phyloP scores from a whole-genome alignment of 2,329 filamentous ascomycete genomes.

The Cadophora sp. region DNA sequence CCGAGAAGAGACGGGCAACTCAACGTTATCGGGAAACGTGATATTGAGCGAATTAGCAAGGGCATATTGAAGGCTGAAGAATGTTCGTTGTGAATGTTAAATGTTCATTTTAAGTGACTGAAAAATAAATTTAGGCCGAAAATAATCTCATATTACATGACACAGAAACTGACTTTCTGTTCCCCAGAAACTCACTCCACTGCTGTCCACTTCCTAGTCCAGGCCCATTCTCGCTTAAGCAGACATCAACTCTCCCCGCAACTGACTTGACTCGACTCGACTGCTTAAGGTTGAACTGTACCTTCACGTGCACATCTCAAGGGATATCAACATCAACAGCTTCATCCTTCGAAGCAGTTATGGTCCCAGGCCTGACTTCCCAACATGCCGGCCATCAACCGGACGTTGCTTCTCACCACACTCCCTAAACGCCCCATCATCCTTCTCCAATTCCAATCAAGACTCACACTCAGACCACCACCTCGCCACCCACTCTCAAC shows the following conservation, averaged over 20 bases:
- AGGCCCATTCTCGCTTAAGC: slow-evolving; percentile 17
- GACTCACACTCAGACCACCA: slow-evolving; percentile 13
- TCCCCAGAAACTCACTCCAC: slow-evolving; percentile 19
- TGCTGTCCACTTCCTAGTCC: slow-evolving; percentile 1
- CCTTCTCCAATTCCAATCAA: not conserved
- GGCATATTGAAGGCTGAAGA: too few relatives aligned
- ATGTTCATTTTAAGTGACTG: too few relatives aligned
- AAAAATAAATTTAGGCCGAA: too few relatives aligned
- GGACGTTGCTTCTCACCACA: slow-evolving; percentile 26
- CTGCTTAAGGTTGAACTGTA: not conserved
- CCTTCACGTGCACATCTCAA: slow-evolving; percentile 18
- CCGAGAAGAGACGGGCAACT: slow-evolving; percentile 16
- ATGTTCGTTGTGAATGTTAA: too few relatives aligned
- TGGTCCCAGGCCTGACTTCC: slow-evolving; percentile 23
- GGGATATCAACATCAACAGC: slow-evolving; percentile 7
- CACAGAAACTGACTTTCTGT: slow-evolving; percentile 12
- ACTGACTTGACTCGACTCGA: not conserved
- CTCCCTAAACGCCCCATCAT: slow-evolving; percentile 1
- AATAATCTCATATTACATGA: too few relatives aligned
- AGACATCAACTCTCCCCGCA: slow-evolving; percentile 21
- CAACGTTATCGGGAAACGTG: slow-evolving; percentile 30
- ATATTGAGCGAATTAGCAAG: not conserved
- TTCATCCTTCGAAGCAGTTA: slow-evolving; percentile 32
- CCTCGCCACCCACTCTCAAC: slow-evolving; percentile 31
- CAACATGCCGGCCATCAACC: slow-evolving; percentile 37